phyloP scores from a whole-genome alignment of 2,329 filamentous ascomycete genomes.

The Verticillium zaregamsianum region DNA sequence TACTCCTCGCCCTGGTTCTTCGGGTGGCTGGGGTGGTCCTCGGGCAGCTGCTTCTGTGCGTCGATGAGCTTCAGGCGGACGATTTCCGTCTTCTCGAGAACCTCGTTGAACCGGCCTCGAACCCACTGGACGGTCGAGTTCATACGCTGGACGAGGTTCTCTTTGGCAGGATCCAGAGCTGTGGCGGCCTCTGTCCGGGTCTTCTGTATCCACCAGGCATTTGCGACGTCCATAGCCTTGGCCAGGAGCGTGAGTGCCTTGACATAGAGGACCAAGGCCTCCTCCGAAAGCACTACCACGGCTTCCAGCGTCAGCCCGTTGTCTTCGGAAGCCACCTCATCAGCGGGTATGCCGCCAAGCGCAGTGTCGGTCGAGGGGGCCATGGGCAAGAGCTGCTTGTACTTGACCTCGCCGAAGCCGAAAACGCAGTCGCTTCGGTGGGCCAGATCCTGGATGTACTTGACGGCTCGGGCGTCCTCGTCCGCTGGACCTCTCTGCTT shows the following conservation, averaged over 20 bases:
- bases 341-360: conserved; percentile 57
- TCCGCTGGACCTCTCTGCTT: conserved; percentile 60
- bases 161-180: conserved; percentile 42
- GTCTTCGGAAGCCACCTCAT: conserved; percentile 53
- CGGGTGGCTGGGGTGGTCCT: conserved; percentile 82
- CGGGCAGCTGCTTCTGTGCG: conserved; percentile 77
- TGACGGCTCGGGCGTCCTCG: conserved; percentile 74
- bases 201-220: conserved; percentile 83
- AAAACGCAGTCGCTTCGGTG: conserved; percentile 94
- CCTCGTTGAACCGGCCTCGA: conserved; percentile 90
- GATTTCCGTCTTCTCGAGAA: conserved; percentile 91
- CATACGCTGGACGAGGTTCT: conserved; percentile 53
- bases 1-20: conserved; percentile 65
- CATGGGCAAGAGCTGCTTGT: conserved; percentile 89
- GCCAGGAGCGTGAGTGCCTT: conserved; percentile 87
- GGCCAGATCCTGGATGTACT: conserved; percentile 85
- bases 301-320: conserved; percentile 83
- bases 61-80: conserved; percentile 85
- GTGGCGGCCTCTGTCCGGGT: conserved; percentile 56
- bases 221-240: conserved; percentile 93
- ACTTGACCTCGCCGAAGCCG: conserved; percentile 97
- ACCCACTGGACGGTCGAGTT: conserved; percentile 97
- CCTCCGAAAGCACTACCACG: conserved; percentile 81
- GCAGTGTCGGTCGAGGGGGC: conserved; percentile 73
- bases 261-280: conserved; percentile 92